Percentiles rank a stretch among this genome's conserved stretches.
Evolutionary conservation across 768 basidiomycete genomes (phyloP).

Genomic region (Leccinum olivaceopallidum): DNA sequence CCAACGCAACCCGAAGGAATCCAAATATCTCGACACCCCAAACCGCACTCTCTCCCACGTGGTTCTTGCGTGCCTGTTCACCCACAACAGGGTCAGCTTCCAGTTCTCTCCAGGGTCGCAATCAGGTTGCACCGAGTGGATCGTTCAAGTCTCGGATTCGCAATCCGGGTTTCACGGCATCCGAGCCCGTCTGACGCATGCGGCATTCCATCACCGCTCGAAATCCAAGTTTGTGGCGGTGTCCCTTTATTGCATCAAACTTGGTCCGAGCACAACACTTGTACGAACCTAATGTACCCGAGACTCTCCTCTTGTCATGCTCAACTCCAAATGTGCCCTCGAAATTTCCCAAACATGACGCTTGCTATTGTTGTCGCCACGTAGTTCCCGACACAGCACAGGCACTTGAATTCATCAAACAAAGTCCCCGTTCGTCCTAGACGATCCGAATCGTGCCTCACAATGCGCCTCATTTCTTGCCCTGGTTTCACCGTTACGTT

Average conservation of each 20-base stretch:
- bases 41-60: slow-evolving; percentile 25
- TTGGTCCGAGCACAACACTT: slow-evolving; percentile 3
- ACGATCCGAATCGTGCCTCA: slow-evolving; percentile 2
- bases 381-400: slow-evolving; percentile 2
- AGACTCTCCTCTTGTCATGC: slow-evolving; percentile 19
- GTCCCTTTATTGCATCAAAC: neutral
- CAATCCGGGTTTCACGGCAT: slow-evolving; percentile 14
- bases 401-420: neutral
- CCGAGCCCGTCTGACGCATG: slow-evolving; percentile 2
- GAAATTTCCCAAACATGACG: slow-evolving; percentile 7
- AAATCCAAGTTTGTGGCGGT: slow-evolving; percentile 13
- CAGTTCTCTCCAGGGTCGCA: slow-evolving; percentile 14
- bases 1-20: slow-evolving; percentile 13
- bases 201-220: neutral
- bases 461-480: slow-evolving; percentile 2
- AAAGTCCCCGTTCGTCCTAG: neutral
- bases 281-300: slow-evolving; percentile 12
- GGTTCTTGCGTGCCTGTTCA: slow-evolving; percentile 24
- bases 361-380: slow-evolving; percentile 9
- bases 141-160: slow-evolving; percentile 9
- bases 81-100: slow-evolving; percentile 13
- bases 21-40: slow-evolving; percentile 22
- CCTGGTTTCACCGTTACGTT: slow-evolving; percentile 20
- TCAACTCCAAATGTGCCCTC: neutral
- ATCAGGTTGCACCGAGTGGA: slow-evolving; percentile 16